Evolutionary conservation across 768 basidiomycete species (phyloP), one percentile per base, ranked within the genome.

Genomic region (Russula virescens): DNA sequence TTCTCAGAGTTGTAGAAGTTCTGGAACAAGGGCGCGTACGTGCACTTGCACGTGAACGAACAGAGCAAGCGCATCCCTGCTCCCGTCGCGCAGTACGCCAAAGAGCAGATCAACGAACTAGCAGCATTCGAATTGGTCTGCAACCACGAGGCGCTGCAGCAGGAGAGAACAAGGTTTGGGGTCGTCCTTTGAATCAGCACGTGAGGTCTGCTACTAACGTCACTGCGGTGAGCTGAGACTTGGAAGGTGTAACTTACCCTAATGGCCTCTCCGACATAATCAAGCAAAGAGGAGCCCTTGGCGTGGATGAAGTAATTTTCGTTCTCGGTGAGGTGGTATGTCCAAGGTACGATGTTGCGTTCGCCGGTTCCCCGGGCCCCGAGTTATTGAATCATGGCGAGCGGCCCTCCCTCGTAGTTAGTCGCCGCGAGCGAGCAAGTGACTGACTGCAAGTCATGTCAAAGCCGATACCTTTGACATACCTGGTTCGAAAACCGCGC

Each of bases 191-290:
- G 16, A n/a, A n/a, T 18, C n/a, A n/a, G 21, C 16, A 26, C 16
- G 6, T 26, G 45, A n/a, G 38, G 53, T 26, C 4, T 31, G 34
- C 45, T 3, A 42, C 16, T 34, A n/a, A n/a, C n/a, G n/a, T n/a
- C n/a, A n/a, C n/a, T n/a, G n/a, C n/a, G n/a, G n/a, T n/a, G n/a
- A n/a, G 21, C 40, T 3, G 51, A 34, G 26, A 47, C 31, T 23
- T 23, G 35, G 5, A 23, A 5, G 50, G 21, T 5, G 18, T 42
- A n/a, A 69, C 76, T 48, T 76, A 91, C 94, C 71, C 93, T 94
- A 88, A 99, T 98, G 43, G 84, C 91, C 49, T 94, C 94, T 13
- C 97, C 97, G 51, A 98, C 94, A 75, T 95, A 98, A 60, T 95
- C 87, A 68, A 98, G 78, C 40, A 97, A 93, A 34, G 86, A 79